Conservation (phyloP, 2,329 filamentous ascomycete genomes). For the Coccinonectria pachysandricola region DNA sequence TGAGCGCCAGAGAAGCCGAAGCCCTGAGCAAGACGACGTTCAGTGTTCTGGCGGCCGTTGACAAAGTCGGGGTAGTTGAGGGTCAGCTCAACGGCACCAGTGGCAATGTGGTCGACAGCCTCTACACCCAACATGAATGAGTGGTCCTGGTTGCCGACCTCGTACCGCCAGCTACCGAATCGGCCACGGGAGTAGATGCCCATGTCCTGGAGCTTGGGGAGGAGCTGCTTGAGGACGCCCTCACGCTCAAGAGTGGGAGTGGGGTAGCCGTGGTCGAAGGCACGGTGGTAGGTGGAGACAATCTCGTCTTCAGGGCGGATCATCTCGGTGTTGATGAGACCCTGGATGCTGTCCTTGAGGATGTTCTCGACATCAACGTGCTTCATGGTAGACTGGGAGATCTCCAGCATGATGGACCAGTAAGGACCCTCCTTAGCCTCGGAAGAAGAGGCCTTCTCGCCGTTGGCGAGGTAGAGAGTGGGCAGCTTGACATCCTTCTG, state of each 20-base stretch:
- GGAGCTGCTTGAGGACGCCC: constrained; percentile 81
- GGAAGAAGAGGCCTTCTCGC: constrained; percentile 63
- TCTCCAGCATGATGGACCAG: constrained; percentile 99
- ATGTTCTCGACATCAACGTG: constrained; percentile 79
- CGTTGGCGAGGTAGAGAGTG: constrained; percentile 76
- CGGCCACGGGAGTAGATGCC: constrained; percentile 93
- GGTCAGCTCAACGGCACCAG: constrained; percentile 80
- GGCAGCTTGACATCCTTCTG: constrained; percentile 71
- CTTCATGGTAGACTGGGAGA: constrained; percentile 94
- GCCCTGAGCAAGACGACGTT: constrained; percentile 33
- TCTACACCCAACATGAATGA: constrained; percentile 96
- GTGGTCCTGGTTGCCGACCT: constrained; percentile 94
- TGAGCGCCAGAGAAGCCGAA: constrained; percentile 29
- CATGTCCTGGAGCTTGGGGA: constrained; percentile 83
- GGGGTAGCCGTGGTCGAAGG: constrained; percentile 97
- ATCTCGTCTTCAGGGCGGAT: constrained; percentile 86
- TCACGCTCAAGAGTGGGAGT: constrained; percentile 93
- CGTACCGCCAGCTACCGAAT: constrained; percentile 97
- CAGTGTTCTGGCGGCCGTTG: constrained; percentile 60
- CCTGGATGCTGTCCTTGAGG: constrained; percentile 85
- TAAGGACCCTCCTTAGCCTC: constrained; percentile 82
- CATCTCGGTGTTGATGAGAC: constrained; percentile 96
- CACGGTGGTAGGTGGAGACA: constrained; percentile 94
- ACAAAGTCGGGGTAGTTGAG: constrained; percentile 97
- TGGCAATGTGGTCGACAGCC: constrained; percentile 82